phyloP scores from a whole-genome alignment of 768 basidiomycete species.

The Suillus cothurnatus region DNA sequence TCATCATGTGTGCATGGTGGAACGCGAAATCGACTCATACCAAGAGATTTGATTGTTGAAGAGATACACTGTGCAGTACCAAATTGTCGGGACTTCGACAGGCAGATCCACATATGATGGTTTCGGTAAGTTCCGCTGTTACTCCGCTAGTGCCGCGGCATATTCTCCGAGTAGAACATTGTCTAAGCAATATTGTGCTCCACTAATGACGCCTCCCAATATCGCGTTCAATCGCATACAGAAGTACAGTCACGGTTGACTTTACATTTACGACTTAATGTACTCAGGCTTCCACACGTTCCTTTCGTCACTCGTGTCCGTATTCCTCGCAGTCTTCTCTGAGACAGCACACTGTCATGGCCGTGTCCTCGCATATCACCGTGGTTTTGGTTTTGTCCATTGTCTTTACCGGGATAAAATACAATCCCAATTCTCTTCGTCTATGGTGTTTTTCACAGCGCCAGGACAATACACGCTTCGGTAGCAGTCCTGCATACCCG shows the following conservation, averaged over 20 bases:
- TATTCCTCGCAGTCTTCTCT: background rate
- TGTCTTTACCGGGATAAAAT: background rate
- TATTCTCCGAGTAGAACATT: too few relatives aligned
- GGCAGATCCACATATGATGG: too few relatives aligned
- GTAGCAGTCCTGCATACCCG: background rate
- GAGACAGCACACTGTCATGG: background rate
- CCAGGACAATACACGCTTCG: background rate
- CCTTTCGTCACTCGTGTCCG: background rate
- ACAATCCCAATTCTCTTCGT: background rate
- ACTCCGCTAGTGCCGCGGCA: too few relatives aligned
- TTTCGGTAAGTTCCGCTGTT: too few relatives aligned
- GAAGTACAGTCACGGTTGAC: background rate
- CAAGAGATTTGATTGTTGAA: too few relatives aligned
- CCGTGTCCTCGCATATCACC: background rate
- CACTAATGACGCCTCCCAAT: background rate
- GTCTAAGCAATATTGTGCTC: too few relatives aligned
- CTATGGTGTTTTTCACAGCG: background rate
- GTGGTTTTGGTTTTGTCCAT: background rate
- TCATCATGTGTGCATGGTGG: background rate
- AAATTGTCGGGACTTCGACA: too few relatives aligned
- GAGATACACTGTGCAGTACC: too few relatives aligned
- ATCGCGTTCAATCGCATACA: background rate
- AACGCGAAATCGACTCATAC: background rate
- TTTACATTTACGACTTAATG: background rate
- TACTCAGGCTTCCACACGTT: background rate